Evolutionary conservation across 129 eudicot genomes (phyloP), one percentile per base, ranked within the genome.

Genomic region (Scalesia atractyloides): DNA sequence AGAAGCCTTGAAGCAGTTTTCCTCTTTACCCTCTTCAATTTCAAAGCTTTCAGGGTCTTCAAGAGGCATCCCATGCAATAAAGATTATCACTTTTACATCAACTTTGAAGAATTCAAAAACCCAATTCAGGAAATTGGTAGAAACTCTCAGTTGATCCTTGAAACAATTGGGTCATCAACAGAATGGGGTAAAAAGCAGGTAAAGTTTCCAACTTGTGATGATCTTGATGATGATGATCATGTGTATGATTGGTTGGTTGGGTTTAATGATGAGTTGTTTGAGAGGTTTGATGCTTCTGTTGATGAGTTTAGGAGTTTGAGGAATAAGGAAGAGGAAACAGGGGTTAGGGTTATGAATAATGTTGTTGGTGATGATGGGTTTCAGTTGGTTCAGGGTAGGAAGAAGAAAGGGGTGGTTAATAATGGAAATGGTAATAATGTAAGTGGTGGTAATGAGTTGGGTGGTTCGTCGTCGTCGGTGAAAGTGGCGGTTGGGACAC

Each of bases 351-450:
- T 34, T 26, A 58, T 52, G 82, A 64, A 72, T 43, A 41, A 44
- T 26, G 79, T 60, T 37, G 83, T 47, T 56, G 81, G 5, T 30
- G 4, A 39, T 19, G 82, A 75, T 72, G 96, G 97, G 83, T 91
- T 91, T 87, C 90, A 87, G 79, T 37, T 87, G 79, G 97, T 90
- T 43, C 65, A 64, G 52, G 85, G 95, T 54, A 93, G 72, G 87
- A 92, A 85, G 70, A 88, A 84, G 82, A 59, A 64, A 46, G 70
- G 20, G 73, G 2, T 44, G 17, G 70, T 20, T 34, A 60, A 17
- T 0, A 68, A 76, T 30, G 17, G 69, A 0, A 59, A 20, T 34
- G 51, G 30, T 24, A 24, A 24, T 9, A 46, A 18, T 24, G 30
- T 24, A 24, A 24, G 30, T 24, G 30, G 59, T 44, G 74, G 12